Evolutionary conservation across 2,329 filamentous ascomycete species (phyloP), one percentile per base, ranked within the genome.

Genomic region (Malbranchea zuffiana): DNA sequence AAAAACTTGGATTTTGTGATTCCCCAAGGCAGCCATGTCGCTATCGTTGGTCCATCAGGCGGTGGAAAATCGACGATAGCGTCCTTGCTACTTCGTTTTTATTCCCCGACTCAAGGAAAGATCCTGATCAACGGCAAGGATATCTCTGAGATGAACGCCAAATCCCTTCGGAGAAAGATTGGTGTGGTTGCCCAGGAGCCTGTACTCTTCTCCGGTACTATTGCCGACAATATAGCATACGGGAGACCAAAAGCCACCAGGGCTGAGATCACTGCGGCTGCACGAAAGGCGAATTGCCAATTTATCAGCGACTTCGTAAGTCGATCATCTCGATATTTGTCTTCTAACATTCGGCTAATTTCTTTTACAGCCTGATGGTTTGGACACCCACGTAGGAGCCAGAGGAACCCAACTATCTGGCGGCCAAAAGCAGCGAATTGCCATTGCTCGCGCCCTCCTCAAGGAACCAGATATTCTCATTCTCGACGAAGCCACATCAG

Each of bases 391-490:
- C 46, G 90, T 94, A 19, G 92, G 92, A 37, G 82, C 88, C 11
- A 75, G 90, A 46, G 90, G 90, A 21, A 87, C 88, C 1, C 88
- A 96, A 60, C 72, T 98, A 0, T 95, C 86, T 6, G 90, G 90
- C 35, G 90, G 90, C 0, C 90, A 98, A 61, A 96, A 96, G 64
- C 90, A 98, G 60, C 80, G 90, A 45, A 96, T 98, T 51, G 90
- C 90, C 24, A 98, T 98, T 57, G 90, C 90, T 4, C 77, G 92
- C 37, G 90, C 90, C 8, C 71, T 98, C 18, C 78, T 98, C 49
- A 96, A 96, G 61, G 76, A 95, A 45, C 92, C 92, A 0, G 90
- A 98, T 62, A 96, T 98, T 45, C 68, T 98, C 18, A 93, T 98
- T 43, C 74, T 98, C 1, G 90, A 98, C 54, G 90, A 98, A 68